These are phyloP conservation scores for Cyclotella kingstonii DNA, from an alignment of 108 stramenopile species.

Conservation along the genomic window DNA sequence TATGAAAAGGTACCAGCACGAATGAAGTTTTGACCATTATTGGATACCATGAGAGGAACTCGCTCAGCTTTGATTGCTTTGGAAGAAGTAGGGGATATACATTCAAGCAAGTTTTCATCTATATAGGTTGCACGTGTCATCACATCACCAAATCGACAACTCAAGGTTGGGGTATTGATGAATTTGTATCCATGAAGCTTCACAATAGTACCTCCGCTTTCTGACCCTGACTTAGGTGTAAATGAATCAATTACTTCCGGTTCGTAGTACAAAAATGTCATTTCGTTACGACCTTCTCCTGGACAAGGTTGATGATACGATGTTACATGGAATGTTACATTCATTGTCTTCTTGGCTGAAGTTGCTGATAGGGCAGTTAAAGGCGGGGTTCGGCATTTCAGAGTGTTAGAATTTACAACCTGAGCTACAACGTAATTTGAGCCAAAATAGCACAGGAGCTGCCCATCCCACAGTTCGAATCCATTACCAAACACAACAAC, in stretches of 20 bases:
- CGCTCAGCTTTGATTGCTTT: neutral
- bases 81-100: neutral
- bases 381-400: neutral
- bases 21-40: neutral
- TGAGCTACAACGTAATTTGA: neutral
- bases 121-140: neutral
- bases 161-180: neutral
- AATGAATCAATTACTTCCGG: neutral
- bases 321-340: neutral
- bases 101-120: neutral
- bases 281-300: neutral
- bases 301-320: neutral
- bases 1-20: neutral
- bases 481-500: neutral
- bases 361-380: neutral
- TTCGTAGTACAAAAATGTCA: neutral
- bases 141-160: neutral
- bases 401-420: neutral
- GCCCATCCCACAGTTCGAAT: neutral
- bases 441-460: neutral
- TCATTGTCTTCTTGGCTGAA: neutral
- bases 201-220: slow-evolving; percentile 1
- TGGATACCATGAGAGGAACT: neutral
- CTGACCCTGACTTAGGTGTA: neutral
- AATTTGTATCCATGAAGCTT: neutral